Base-by-base conservation (phyloP, 495 filamentous ascomycete genomes). In the Podospora didyma region DNA sequence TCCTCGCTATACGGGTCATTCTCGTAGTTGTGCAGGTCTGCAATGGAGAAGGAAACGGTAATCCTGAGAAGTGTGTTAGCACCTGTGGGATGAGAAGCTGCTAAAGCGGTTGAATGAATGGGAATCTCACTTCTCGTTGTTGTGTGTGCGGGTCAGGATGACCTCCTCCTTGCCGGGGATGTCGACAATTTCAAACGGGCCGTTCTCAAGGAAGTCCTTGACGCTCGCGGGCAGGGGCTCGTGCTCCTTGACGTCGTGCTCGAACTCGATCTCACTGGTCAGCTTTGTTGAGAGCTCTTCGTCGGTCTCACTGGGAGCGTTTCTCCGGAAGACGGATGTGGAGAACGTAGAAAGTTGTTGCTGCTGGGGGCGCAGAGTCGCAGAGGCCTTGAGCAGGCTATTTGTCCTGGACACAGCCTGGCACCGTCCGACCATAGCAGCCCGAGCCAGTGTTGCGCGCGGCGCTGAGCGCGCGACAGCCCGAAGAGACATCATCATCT, bases 41-140 rank as follows among this genome's bases (percentile, higher is more conserved):
- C 85, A 68, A 96, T 92, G 60, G 92, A 94, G 80, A 98, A 98
- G 59, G 86, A 85, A 60, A 97, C 83, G 55, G 86, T 86, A 77
- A 99, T 96, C 60, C 90, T 96, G 23, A 23, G 23, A 26, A 44
- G 3, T 46, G 42, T 6, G 59, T 68, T 41, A 71, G 63, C 49
- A 51, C 7, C 21, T 37, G 49, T 31, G 26, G 26, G 26, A 9
- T 9, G 26, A 31, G 9, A 31, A 31, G 4, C 9, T 31, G 3
- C 26, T 31, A 9, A 31, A 9, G 4, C 26, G 26, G 26, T 9
- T 3, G 26, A 3, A 31, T 21, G 5, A 44, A 10, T 28, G 2
- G 4, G 0, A 11, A 19, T 73, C 85, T 72, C 74, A 95, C 90
- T 82, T 89, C 78, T 99, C 94, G 66, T 93, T 86, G 66, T 87